Percentiles rank a stretch among this genome's conserved stretches.
These are phyloP conservation scores for Pelargonium fulgidum DNA, from an alignment of 441 rosid species.

Conservation along the genomic window DNA sequence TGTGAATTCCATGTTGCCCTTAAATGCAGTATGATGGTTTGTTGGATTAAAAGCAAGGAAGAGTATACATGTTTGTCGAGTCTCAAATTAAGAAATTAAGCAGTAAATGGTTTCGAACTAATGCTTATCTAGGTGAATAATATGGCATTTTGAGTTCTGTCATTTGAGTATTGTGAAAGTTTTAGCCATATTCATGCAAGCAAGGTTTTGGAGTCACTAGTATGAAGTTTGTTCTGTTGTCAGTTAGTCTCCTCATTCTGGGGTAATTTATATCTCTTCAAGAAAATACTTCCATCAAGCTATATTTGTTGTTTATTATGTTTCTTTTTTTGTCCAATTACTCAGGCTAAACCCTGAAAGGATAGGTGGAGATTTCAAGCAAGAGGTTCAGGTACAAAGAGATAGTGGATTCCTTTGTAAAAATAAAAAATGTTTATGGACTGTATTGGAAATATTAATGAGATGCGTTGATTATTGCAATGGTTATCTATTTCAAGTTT, in stretches of 20 bases:
- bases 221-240: not conserved
- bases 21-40: not conserved
- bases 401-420: not conserved
- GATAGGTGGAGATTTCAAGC: conserved; percentile 85
- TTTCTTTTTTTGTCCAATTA: not conserved
- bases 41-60: not conserved
- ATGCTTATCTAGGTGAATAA: not conserved
- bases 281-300: not conserved
- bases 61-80: not conserved
- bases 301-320: not conserved
- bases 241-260: not conserved
- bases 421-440: not conserved
- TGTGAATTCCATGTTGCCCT: not conserved
- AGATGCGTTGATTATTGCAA: not conserved
- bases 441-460: not conserved
- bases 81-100: conserved; percentile 1
- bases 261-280: not conserved
- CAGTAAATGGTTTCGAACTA: not conserved
- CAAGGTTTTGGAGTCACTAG: not conserved
- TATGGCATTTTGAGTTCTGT: conserved; percentile 2
- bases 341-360: conserved; percentile 86
- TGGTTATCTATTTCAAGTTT: conserved; percentile 3
- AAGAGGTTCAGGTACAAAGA: conserved; percentile 69
- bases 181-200: not conserved
- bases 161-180: not conserved